phyloP scores from a whole-genome alignment of 179 eudicot species.

The Beta lomatogona region DNA sequence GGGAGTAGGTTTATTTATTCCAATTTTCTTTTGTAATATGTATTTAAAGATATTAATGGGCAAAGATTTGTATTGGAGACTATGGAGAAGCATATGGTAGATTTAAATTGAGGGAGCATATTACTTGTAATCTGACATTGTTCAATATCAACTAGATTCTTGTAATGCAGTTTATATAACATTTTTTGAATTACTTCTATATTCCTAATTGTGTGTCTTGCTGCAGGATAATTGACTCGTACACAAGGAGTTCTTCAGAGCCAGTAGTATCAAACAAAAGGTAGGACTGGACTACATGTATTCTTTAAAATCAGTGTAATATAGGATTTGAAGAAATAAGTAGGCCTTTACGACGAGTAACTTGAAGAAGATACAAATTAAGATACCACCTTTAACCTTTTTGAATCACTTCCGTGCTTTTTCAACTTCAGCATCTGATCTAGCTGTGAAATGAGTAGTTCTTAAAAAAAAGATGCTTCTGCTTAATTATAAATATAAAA shows the following conservation, averaged over 20 bases:
- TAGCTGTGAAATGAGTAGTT: background rate
- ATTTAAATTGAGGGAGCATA: too few species aligned
- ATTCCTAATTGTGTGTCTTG: slow-evolving; percentile 4
- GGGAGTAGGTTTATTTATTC: too few species aligned
- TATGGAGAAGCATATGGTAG: too few species aligned
- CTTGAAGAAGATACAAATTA: background rate
- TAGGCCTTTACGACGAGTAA: background rate
- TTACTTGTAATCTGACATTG: background rate
- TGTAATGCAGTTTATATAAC: background rate
- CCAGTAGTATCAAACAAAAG: slow-evolving; percentile 47
- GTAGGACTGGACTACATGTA: slow-evolving; percentile 25
- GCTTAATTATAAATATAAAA: too few species aligned
- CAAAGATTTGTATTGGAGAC: too few species aligned
- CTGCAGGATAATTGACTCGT: slow-evolving; percentile 66
- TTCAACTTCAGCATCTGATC: background rate
- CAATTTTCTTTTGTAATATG: too few species aligned
- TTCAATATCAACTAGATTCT: background rate
- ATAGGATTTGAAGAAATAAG: background rate
- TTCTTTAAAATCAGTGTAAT: background rate
- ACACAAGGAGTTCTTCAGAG: slow-evolving; percentile 54
- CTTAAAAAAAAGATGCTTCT: too few species aligned
- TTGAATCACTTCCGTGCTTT: background rate
- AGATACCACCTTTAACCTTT: background rate
- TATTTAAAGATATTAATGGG: too few species aligned
- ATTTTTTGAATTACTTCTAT: too few species aligned